Evolutionary conservation across 2,329 filamentous ascomycete species (phyloP).

Genomic region (Thelonectria olida): DNA sequence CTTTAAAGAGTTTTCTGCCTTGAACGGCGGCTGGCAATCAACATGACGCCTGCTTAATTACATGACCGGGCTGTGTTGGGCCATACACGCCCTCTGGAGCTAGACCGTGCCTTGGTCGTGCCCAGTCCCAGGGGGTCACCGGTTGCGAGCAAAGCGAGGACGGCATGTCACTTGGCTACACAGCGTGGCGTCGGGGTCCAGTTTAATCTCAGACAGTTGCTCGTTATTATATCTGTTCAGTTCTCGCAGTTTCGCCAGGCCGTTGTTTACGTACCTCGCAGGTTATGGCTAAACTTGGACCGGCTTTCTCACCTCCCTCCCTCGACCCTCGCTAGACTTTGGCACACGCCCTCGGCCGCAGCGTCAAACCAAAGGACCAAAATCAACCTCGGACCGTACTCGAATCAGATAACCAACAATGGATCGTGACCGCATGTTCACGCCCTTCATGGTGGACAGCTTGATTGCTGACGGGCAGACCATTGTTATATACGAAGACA

Average conservation of each 20-base stretch:
- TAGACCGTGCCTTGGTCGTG: background rate
- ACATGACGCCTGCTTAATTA: background rate
- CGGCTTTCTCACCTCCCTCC: background rate
- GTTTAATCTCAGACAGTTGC: background rate
- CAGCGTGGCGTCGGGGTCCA: background rate
- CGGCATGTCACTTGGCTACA: background rate
- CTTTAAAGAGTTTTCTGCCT: background rate
- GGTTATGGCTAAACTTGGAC: background rate
- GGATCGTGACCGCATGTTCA: slow-evolving; percentile 55
- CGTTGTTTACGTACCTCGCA: background rate
- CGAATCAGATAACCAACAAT: slow-evolving; percentile 27
- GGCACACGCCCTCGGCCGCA: background rate
- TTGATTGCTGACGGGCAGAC: slow-evolving; percentile 64
- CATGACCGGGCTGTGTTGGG: background rate
- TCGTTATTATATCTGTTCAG: background rate
- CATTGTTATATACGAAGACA: slow-evolving; percentile 65
- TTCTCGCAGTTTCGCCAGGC: background rate
- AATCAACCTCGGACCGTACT: background rate
- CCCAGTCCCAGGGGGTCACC: background rate
- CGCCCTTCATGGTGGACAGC: slow-evolving; percentile 56
- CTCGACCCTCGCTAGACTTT: background rate
- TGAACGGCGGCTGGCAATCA: background rate
- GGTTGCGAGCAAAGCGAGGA: background rate
- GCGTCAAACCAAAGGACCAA: background rate
- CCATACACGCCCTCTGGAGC: background rate